phyloP scores from a whole-genome alignment of 495 filamentous ascomycete species.

The Jackrogersella multiformis region DNA sequence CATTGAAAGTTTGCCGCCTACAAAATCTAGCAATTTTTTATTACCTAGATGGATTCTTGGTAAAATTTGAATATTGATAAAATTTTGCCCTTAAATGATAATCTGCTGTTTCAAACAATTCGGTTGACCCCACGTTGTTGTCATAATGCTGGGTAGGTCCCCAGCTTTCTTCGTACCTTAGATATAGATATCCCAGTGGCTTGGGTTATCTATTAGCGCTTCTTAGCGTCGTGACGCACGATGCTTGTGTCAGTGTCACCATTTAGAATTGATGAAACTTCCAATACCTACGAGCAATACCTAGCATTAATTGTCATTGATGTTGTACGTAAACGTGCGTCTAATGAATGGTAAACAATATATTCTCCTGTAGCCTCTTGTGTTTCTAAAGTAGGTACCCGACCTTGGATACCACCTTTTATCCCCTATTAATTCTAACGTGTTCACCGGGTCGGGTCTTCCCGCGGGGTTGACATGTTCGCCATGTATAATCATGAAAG shows the following conservation, averaged over 20 bases:
- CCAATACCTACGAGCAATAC: too few relatives aligned
- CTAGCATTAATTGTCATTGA: background rate
- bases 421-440: slow-evolving; percentile 4
- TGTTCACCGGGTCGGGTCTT: slow-evolving; percentile 29
- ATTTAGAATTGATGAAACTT: slow-evolving; percentile 24
- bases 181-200: slow-evolving; percentile 1
- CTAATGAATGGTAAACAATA: slow-evolving; percentile 15
- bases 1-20: too few relatives aligned
- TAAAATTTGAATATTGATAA: too few relatives aligned
- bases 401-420: slow-evolving; percentile 6
- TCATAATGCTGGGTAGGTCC: background rate
- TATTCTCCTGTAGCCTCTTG: slow-evolving; percentile 15
- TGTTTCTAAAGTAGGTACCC: slow-evolving; percentile 10
- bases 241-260: background rate
- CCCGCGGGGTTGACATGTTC: slow-evolving; percentile 20
- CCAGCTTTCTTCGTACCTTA: background rate
- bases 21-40: too few relatives aligned
- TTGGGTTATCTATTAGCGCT: slow-evolving; percentile 22
- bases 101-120: background rate
- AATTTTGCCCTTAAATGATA: too few relatives aligned
- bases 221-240: slow-evolving; percentile 6
- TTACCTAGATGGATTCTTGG: background rate
- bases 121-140: background rate
- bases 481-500: background rate
- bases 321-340: slow-evolving; percentile 14